Conservation (phyloP, 2,329 filamentous ascomycete species). For the Colletotrichum melonis region DNA sequence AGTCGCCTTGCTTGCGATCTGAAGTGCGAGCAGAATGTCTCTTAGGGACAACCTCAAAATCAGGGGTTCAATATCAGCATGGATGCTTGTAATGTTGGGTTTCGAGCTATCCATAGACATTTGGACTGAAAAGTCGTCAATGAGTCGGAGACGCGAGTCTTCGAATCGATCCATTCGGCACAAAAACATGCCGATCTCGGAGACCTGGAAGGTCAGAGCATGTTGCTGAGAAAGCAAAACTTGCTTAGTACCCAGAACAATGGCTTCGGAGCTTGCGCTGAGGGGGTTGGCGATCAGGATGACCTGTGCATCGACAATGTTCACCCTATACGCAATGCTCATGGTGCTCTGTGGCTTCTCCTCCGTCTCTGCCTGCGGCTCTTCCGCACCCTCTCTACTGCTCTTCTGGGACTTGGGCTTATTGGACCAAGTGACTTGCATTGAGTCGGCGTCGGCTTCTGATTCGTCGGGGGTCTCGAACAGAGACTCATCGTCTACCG, state of each 20-base stretch:
- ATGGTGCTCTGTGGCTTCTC: constrained; percentile 59
- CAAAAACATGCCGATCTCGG: constrained; percentile 96
- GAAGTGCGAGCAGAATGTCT: constrained; percentile 92
- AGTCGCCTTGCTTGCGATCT: constrained; percentile 91
- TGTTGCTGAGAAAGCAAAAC: constrained; percentile 94
- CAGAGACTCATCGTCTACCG: constrained; percentile 63
- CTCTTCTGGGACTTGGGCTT: constrained; percentile 47
- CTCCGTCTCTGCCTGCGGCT: constrained; percentile 22
- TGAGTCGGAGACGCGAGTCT: constrained; percentile 86
- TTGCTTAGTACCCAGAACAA: constrained; percentile 94
- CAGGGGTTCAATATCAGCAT: constrained; percentile 89
- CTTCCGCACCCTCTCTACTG: constrained; percentile 35
- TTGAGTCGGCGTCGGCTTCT: constrained; percentile 63
- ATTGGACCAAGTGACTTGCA: constrained; percentile 58
- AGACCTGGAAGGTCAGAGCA: constrained; percentile 91
- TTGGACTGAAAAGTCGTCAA: constrained; percentile 96
- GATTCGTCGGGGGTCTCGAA: constrained; percentile 69
- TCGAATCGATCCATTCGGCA: constrained; percentile 99
- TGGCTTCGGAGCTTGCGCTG: constrained; percentile 90
- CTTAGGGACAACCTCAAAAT: constrained; percentile 90
- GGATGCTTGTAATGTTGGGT: constrained; percentile 78
- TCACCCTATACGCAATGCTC: constrained; percentile 88
- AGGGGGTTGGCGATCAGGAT: constrained; percentile 96
- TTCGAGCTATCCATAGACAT: constrained; percentile 83
- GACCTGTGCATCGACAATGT: constrained; percentile 95